Base-by-base conservation (phyloP, 2,329 filamentous ascomycete genomes). In the Alternaria sp. region DNA sequence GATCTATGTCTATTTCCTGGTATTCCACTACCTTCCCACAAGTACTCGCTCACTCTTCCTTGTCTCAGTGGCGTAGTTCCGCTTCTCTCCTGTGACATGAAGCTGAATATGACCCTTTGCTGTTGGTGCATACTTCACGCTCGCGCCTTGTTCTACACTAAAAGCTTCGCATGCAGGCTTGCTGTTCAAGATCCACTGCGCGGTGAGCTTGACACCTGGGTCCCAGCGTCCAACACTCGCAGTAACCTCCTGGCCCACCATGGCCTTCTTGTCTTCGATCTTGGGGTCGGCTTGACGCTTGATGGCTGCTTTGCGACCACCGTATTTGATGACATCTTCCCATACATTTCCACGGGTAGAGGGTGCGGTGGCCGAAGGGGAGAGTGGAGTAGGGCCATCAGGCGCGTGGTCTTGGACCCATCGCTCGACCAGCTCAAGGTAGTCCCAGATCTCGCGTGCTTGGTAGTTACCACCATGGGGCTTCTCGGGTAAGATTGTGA, bases 381-480 rank as follows among this genome's bases (percentile, higher is more conserved):
- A 57, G 5, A 81, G 63, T 7, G 79, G 75, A 7, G 66, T 75
- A 21, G 67, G 61, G 1, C 79, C 78, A 45, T 69, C 62, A 0
- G 79, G 78, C 7, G 72, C 68, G 62, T 79, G 78, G 9, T 79
- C 74, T 23, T 71, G 43, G 2, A 79, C 67, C 73, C 75, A 80
- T 1, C 32, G 32, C 6, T 73, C 62, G 9, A 79, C 59, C 13
- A 80, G 62, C 49, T 80, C 77, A 2, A 80, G 70, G 46, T 78
- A 80, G 13, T 74, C 61, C 77, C 77, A 80, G 8, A 69, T 71
- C 13, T 74, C 66, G 10, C 70, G 61, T 5, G 49, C 46, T n/a
- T 79, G 70, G 45, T 80, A 81, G 43, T 73, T 71, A 1, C 78
- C 78, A 11, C 78, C 78, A 50, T 81, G 79, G 6, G 63, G 61